These are phyloP conservation scores for Saturnispora gosingensis DNA, from an alignment of 805 yeast genomes.

Conservation along the genomic window DNA sequence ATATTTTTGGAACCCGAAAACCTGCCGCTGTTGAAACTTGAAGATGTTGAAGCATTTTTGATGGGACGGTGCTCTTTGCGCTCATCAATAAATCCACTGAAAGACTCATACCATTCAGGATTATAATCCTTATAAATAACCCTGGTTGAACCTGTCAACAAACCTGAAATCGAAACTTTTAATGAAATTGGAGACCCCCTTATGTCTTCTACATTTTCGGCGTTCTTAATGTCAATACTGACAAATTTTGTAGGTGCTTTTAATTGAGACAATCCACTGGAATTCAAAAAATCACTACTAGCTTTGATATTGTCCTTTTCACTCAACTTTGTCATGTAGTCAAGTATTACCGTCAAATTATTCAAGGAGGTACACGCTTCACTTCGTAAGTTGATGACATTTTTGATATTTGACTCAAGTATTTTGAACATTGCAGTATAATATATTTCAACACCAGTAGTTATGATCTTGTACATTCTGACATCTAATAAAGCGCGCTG, in stretches of 20 bases:
- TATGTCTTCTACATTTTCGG: conserved; percentile 26
- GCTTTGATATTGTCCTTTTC: conserved; percentile 10
- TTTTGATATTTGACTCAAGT: conserved; percentile 14
- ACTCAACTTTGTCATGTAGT: conserved; percentile 8
- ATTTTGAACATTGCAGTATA: conserved; percentile 27
- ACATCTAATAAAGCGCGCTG: conserved; percentile 60
- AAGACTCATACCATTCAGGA: conserved; percentile 86
- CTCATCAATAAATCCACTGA: conserved; percentile 36
- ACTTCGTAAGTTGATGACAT: conserved; percentile 15
- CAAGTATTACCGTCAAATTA: conserved; percentile 19
- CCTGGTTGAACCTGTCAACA: conserved; percentile 42
- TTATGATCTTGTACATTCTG: conserved; percentile 48
- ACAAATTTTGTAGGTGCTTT: conserved; percentile 14
- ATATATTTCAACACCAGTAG: conserved; percentile 50
- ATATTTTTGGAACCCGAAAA: not conserved
- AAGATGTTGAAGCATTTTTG: not conserved
- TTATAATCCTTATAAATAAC: conserved; percentile 48
- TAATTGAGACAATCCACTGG: not conserved
- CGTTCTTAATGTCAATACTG: conserved; percentile 19
- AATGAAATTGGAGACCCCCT: conserved; percentile 24
- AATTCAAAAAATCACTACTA: conserved; percentile 3
- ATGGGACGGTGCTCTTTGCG: conserved; percentile 1
- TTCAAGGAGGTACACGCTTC: conserved; percentile 25
- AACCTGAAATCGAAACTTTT: conserved; percentile 19
- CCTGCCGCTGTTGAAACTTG: not conserved